Conservation (phyloP, 768 basidiomycete genomes). For the Melanogaster broomeanus region DNA sequence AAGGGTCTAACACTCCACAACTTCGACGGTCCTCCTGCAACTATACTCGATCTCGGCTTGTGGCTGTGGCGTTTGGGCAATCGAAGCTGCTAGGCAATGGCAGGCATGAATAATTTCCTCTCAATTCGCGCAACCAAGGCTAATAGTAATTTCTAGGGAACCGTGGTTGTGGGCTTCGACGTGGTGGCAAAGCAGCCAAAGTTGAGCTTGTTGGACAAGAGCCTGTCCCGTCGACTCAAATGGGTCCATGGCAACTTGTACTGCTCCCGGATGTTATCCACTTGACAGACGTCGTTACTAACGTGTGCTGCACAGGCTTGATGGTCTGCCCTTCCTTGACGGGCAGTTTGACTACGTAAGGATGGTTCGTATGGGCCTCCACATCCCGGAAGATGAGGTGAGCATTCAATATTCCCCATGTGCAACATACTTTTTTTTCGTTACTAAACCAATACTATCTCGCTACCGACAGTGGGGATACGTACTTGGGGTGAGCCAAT, state of each 20-base stretch:
- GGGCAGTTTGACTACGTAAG: slow-evolving; percentile 67
- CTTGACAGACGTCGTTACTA: slow-evolving; percentile 3
- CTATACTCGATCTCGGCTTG: slow-evolving; percentile 72
- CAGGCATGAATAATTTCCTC: slow-evolving; percentile 41
- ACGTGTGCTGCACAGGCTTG: slow-evolving; percentile 46
- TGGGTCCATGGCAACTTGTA: slow-evolving; percentile 76
- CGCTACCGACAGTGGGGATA: slow-evolving; percentile 54
- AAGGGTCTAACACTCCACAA: slow-evolving; percentile 54
- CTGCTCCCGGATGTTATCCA: slow-evolving; percentile 15
- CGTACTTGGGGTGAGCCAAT: slow-evolving; percentile 55
- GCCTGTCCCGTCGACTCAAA: slow-evolving; percentile 50
- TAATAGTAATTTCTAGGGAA: slow-evolving; percentile 40
- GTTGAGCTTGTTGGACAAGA: slow-evolving; percentile 35
- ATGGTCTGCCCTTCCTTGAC: slow-evolving; percentile 60
- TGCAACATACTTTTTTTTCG: not conserved
- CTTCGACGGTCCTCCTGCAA: slow-evolving; percentile 50
- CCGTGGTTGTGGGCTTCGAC: slow-evolving; percentile 62
- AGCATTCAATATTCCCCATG: slow-evolving; percentile 11
- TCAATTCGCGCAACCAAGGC: not conserved
- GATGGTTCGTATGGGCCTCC: slow-evolving; percentile 63
- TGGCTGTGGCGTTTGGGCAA: slow-evolving; percentile 69
- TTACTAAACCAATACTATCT: slow-evolving; percentile 20
- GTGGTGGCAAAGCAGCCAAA: slow-evolving; percentile 55
- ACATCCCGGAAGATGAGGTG: slow-evolving; percentile 73
- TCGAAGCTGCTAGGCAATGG: slow-evolving; percentile 71